These are phyloP conservation scores for Azolla pinnata DNA, from an alignment of 75 land plant genomes.

Conservation along the genomic window DNA sequence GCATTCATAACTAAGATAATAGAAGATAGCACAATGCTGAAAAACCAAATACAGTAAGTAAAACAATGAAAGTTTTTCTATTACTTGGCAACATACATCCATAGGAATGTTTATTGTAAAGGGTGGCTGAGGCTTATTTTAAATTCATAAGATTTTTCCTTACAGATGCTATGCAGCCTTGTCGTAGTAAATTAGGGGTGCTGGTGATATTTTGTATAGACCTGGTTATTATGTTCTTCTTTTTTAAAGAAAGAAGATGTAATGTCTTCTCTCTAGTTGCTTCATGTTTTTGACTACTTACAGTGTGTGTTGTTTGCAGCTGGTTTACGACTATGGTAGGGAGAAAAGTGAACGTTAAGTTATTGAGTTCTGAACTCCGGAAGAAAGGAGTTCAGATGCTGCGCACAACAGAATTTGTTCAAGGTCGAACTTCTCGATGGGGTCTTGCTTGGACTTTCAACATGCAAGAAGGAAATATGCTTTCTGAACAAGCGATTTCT, in stretches of 20 bases:
- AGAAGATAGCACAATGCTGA: constrained; percentile 54
- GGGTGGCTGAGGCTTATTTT: too few relatives aligned
- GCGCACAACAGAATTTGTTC: constrained; percentile 92
- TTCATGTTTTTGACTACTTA: neutral
- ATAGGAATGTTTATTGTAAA: neutral
- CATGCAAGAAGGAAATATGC: constrained; percentile 25
- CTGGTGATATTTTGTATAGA: too few relatives aligned
- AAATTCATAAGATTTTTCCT: too few relatives aligned
- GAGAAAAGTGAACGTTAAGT: constrained; percentile 59
- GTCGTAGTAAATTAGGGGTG: too few relatives aligned
- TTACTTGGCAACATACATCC: neutral
- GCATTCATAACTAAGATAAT: constrained; percentile 66
- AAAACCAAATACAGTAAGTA: constrained; percentile 46
- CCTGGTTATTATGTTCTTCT: too few relatives aligned
- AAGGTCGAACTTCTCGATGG: constrained; percentile 88
- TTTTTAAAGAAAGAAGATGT: too few relatives aligned
- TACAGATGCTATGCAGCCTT: too few relatives aligned
- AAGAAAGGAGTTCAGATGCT: constrained; percentile 54
- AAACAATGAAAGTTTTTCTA: too few relatives aligned
- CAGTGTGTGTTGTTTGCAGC: constrained; percentile 18
- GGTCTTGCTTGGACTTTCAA: constrained; percentile 92
- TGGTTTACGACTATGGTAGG: constrained; percentile 98
- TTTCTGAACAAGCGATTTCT: constrained; percentile 8
- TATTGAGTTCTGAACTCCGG: constrained; percentile 49
- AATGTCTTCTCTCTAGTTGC: too few relatives aligned